These are phyloP conservation scores for Cichorium intybus DNA, from an alignment of 140 eudicot species.

Conservation along the genomic window DNA sequence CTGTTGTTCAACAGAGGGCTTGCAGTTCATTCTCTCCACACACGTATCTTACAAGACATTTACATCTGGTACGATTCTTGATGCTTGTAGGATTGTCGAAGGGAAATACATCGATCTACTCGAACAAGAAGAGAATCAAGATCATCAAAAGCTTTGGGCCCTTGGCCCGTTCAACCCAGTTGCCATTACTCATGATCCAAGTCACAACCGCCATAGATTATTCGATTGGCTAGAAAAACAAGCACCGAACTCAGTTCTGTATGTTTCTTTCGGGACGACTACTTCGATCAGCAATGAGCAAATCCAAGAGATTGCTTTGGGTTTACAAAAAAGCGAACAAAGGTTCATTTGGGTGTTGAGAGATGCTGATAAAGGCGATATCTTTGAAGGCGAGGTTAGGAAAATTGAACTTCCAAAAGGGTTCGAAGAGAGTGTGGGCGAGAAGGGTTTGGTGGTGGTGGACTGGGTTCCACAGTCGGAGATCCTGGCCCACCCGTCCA, in stretches of 20 bases:
- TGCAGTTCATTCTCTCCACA: constrained; percentile 10
- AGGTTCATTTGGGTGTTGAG: constrained; percentile 43
- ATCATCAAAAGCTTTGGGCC: constrained; percentile 22
- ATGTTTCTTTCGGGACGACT: constrained; percentile 28
- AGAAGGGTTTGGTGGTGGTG: constrained; percentile 31
- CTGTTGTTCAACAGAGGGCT: constrained; percentile 3
- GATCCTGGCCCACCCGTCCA: constrained; percentile 29
- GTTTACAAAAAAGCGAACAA: constrained; percentile 29
- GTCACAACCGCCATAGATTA: constrained; percentile 10
- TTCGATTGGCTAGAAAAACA: constrained; percentile 43
- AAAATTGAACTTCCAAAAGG: constrained; percentile 34
- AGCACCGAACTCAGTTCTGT: constrained; percentile 28
- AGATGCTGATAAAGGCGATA: constrained; percentile 41
- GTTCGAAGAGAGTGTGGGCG: constrained; percentile 29
- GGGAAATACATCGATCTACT: constrained; percentile 23
- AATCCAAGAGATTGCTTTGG: constrained; percentile 31
- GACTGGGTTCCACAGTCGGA: constrained; percentile 46
- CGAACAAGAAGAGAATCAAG: constrained; percentile 10
- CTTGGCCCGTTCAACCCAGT: constrained; percentile 37
- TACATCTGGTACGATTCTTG: constrained; percentile 23
- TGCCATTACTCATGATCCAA: neutral
- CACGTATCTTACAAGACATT: neutral
- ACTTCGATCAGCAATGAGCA: constrained; percentile 37
- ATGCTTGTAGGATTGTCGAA: constrained; percentile 26
- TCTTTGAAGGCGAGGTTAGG: constrained; percentile 12